Base-by-base conservation (phyloP, 108 stramenopile genomes). In the Tribonema minus region DNA sequence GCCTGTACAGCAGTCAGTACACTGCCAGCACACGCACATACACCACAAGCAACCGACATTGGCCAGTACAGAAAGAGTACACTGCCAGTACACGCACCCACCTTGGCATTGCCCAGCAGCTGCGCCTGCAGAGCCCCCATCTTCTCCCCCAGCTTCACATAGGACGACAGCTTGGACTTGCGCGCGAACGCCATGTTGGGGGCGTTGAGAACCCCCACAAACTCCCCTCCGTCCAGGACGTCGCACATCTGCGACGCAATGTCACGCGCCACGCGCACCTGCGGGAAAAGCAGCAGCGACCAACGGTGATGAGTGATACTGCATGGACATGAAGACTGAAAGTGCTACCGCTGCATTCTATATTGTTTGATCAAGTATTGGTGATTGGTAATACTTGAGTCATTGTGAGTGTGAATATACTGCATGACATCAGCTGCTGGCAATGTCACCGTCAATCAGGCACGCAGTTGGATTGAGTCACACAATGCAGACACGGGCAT, bases 71-170 rank as follows among this genome's bases (percentile, higher is more conserved):
- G n/a, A n/a, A n/a, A n/a, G n/a, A n/a, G n/a, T n/a, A n/a, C n/a
- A n/a, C n/a, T n/a, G n/a, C n/a, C 33, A 0, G 3, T 29, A 7
- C 9, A 61, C 9, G 23, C 3, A 64, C 73, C 15, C 58, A 77
- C 76, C 79, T 84, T 84, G 35, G 84, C 86, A 33, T 76, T 38
- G 3, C 80, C 86, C 20, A 87, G 64, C 60, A 88, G 70, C 85
- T 88, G 87, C 31, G 86, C 87, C 67, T 88, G 87, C 31, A 88
- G 70, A 7, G 86, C 82, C 25, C 87, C 87, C 35, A 88, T 84
- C 77, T 37, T 78, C 65, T 88, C 87, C 54, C 82, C 86, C 29
- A 88, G 82, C 30, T 32, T 31, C 27, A 88, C 79, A 58, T 70
- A 87, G 31, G 72, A 29, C 12, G 72, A 72, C 36, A 82, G 72